Evolutionary conservation across 1,284 basidiomycete genomes (phyloP), one percentile per base, ranked within the genome.

Genomic region (Boletus calvinii): DNA sequence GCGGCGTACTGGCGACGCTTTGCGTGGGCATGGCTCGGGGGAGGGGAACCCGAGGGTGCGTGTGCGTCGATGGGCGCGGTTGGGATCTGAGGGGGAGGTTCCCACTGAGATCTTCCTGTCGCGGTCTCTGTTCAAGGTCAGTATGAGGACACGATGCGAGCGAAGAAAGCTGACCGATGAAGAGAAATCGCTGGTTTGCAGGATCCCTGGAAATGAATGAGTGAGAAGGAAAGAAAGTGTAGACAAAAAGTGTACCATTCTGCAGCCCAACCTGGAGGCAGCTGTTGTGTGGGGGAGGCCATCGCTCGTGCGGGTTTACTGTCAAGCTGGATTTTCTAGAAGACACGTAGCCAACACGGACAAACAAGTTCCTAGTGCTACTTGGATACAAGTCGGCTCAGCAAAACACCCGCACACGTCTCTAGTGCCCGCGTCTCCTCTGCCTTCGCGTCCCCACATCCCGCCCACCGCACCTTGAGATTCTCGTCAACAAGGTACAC

Each of bases 1-100:
- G 90, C 84, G 44, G 94, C 93, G 71, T 96, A 96, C 70, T 94
- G 92, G 46, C 93, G 85, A 60, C 92, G 83, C 74, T 91, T 93
- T 24, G 73, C 12, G 54, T 76, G 72, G 30, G 59, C 49, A 42
- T 62, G 64, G 24, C 52, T 54, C 35, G 73, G 76, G 53, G 60
- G 68, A 38, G 74, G 77, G 24, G 74, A 74, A 22, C 59, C 72
- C 15, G 73, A 63, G 1, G 76, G 68, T 0, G 70, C 66, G 24
- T 70, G 71, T 48, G 61, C 57, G 42, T 78, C 76, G 13, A 72
- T 63, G 7, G 70, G 68, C 4, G 67, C 67, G 13, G 72, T 67
- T 37, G 72, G 67, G 36, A 62, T 70, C 20, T 66, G 65, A 8
- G 72, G 64, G 13, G 85, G 80, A 43, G 74, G 72, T 50, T 88